Evolutionary conservation across 306 rosid genomes (phyloP).

Genomic region (Malus fusca): DNA sequence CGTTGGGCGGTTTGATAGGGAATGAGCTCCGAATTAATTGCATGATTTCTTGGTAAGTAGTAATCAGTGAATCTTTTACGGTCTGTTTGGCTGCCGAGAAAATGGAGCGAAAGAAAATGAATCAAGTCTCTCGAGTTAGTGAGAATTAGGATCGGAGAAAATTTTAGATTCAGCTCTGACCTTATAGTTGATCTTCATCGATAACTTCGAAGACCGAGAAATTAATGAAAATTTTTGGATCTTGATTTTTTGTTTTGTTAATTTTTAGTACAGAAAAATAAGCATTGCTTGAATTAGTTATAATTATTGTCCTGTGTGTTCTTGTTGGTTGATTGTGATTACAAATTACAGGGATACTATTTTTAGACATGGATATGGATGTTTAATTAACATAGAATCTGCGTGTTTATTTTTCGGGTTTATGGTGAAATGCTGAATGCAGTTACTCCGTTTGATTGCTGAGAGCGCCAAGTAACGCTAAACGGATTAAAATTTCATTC

Average conservation of each 20-base stretch:
- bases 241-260: not conserved
- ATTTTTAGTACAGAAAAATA: not conserved
- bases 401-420: not conserved
- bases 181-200: not conserved
- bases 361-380: not conserved
- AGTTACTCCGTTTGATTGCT: not conserved
- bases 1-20: not conserved
- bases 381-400: not conserved
- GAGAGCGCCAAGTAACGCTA: not conserved
- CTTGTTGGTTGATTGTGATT: no score
- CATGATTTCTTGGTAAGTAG: not conserved
- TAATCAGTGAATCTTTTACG: not conserved
- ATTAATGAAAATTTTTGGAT: not conserved
- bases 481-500: not conserved
- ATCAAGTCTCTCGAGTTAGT: not conserved
- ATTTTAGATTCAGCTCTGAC: not conserved
- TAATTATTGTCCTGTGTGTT: no score
- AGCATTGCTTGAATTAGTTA: no score
- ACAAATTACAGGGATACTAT: not conserved
- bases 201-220: not conserved
- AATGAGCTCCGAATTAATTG: not conserved
- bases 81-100: slow-evolving; percentile 10
- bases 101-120: not conserved
- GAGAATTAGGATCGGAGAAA: not conserved
- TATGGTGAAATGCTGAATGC: not conserved